Percentiles rank a stretch among this genome's conserved stretches.
Conservation (phyloP, 2,329 filamentous ascomycete species). For the Biscogniauxia mediterranea region DNA sequence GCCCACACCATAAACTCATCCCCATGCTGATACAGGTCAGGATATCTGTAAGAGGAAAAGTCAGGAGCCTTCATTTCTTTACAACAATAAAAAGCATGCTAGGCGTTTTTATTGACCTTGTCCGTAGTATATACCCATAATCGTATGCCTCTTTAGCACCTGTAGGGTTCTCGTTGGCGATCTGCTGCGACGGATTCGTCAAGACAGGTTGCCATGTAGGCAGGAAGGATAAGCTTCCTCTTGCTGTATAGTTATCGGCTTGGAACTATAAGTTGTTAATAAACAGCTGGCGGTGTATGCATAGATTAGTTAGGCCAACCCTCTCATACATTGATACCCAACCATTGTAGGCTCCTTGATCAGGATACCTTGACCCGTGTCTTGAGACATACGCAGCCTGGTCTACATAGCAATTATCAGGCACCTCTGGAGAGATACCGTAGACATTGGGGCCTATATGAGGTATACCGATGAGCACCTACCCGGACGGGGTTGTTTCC, state of each 20-base stretch:
- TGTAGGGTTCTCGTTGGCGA: constrained; percentile 58
- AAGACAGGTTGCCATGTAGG: constrained; percentile 57
- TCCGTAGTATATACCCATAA: constrained; percentile 52
- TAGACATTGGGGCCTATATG: constrained; percentile 54
- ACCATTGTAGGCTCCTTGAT: constrained; percentile 55
- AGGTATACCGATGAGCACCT: constrained; percentile 1
- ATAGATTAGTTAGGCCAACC: constrained; percentile 28
- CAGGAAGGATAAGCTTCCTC: constrained; percentile 54
- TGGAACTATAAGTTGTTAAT: constrained; percentile 43
- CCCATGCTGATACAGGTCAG: constrained; percentile 48
- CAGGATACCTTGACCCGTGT: constrained; percentile 63
- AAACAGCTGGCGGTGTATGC: neutral
- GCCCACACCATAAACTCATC: constrained; percentile 59
- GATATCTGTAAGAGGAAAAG: constrained; percentile 35
- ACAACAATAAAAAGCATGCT: neutral
- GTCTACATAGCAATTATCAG: constrained; percentile 57
- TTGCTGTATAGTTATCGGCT: constrained; percentile 50
- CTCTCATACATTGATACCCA: constrained; percentile 51
- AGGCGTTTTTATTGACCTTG: constrained; percentile 29
- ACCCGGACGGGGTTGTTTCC: neutral
- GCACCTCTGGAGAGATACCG: constrained; percentile 51
- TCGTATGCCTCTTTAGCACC: constrained; percentile 62
- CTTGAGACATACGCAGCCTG: constrained; percentile 58
- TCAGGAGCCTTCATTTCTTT: neutral
- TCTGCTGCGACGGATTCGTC: constrained; percentile 52